These are phyloP conservation scores for Chalara sp. DNA, from an alignment of 2,329 filamentous ascomycete genomes.

Conservation along the genomic window DNA sequence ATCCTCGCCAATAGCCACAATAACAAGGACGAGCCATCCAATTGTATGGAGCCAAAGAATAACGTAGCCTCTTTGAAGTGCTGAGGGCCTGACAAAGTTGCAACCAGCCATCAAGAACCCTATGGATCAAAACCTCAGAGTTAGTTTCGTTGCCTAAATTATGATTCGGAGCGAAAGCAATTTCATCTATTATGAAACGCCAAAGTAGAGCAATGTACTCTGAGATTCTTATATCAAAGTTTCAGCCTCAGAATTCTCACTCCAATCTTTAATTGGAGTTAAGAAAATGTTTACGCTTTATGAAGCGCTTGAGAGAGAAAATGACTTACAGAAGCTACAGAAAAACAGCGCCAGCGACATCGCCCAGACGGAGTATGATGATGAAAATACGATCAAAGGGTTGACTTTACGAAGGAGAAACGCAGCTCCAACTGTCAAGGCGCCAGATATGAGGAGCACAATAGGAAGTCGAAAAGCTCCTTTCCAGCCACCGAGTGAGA, in stretches of 20 bases:
- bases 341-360: conserved; percentile 82
- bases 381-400: conserved; percentile 86
- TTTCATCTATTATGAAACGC: no score
- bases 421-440: conserved; percentile 63
- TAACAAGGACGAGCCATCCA: conserved; percentile 66
- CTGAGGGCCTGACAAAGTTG: conserved; percentile 75
- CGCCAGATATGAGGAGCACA: conserved; percentile 60
- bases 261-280: no score
- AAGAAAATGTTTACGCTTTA: no score
- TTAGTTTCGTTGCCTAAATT: conserved; percentile 79
- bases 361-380: conserved; percentile 77
- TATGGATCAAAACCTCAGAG: conserved; percentile 70
- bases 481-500: conserved; percentile 67
- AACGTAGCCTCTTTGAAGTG: conserved; percentile 74
- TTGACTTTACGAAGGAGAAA: conserved; percentile 78
- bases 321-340: conserved; percentile 55
- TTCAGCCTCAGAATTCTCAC: no score
- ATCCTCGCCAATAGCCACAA: conserved; percentile 69
- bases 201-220: no score
- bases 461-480: conserved; percentile 83
- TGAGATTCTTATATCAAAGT: no score
- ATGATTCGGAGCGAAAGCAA: no score
- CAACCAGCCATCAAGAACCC: conserved; percentile 80
- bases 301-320: no score
- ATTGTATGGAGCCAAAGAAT: conserved; percentile 78